phyloP scores from a whole-genome alignment of 2,329 filamentous ascomycete genomes.

The Dactylellina cionopaga region DNA sequence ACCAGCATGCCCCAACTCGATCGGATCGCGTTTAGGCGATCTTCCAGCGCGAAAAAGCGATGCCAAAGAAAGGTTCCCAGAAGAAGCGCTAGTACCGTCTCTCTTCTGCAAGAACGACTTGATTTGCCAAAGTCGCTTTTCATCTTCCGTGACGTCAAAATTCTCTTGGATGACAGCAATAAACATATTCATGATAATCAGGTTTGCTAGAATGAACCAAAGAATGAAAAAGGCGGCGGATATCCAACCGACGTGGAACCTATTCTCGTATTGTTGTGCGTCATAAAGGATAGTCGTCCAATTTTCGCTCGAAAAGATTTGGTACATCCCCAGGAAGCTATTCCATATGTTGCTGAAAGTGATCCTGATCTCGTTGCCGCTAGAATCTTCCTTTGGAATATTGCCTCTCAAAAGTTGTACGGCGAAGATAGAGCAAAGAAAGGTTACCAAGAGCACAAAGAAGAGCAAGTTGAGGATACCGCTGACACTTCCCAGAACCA shows the following conservation, averaged over 20 bases:
- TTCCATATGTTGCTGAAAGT: slow-evolving; percentile 94
- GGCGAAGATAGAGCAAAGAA: slow-evolving; percentile 91
- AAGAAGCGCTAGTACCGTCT: slow-evolving; percentile 75
- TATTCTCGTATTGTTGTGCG: slow-evolving; percentile 75
- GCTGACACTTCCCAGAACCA: slow-evolving; percentile 88
- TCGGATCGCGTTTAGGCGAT: slow-evolving; percentile 76
- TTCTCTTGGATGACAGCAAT: slow-evolving; percentile 99
- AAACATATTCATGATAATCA: slow-evolving; percentile 99
- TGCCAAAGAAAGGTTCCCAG: slow-evolving; percentile 79
- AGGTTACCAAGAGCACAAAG: slow-evolving; percentile 95
- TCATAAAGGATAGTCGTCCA: slow-evolving; percentile 91
- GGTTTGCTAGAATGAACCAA: slow-evolving; percentile 95
- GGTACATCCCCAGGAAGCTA: slow-evolving; percentile 96
- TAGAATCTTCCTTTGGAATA: slow-evolving; percentile 72
- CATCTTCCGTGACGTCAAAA: slow-evolving; percentile 97
- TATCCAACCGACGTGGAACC: slow-evolving; percentile 84
- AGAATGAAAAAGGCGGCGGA: slow-evolving; percentile 88
- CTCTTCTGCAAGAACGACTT: slow-evolving; percentile 92
- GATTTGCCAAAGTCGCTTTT: slow-evolving; percentile 95
- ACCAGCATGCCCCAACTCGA: slow-evolving; percentile 92
- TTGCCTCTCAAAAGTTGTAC: slow-evolving; percentile 91
- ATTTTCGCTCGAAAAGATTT: slow-evolving; percentile 93
- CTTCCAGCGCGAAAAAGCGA: slow-evolving; percentile 74
- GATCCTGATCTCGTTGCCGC: slow-evolving; percentile 73
- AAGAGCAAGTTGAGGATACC: slow-evolving; percentile 95